phyloP scores from a whole-genome alignment of 1,284 basidiomycete species.

The Pterulicium gracile region DNA sequence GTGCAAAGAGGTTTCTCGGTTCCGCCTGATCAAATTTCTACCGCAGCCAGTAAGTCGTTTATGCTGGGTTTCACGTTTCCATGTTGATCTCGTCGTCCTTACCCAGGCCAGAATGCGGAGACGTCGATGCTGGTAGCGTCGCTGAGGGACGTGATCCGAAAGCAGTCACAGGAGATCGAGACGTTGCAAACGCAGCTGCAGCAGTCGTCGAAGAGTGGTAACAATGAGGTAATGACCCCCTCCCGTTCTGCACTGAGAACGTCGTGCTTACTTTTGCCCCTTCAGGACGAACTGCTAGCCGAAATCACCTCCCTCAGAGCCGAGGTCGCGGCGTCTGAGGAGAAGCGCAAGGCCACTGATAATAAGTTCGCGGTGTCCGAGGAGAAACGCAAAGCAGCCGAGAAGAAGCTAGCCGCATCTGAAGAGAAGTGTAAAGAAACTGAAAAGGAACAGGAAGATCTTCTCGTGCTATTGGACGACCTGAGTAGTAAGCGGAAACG shows the following conservation, averaged over 20 bases:
- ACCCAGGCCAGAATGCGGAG: slow-evolving; percentile 61
- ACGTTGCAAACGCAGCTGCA: slow-evolving; percentile 44
- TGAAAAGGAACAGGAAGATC: slow-evolving; percentile 90
- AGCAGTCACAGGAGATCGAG: slow-evolving; percentile 72
- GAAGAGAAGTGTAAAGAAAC: slow-evolving; percentile 66
- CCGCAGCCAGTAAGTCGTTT: slow-evolving; percentile 38
- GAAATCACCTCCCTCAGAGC: slow-evolving; percentile 7
- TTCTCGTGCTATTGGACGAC: slow-evolving; percentile 91
- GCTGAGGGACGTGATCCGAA: slow-evolving; percentile 69
- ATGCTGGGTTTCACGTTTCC: slow-evolving; percentile 4
- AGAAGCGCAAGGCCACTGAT: slow-evolving; percentile 68
- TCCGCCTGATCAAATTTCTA: slow-evolving; percentile 51
- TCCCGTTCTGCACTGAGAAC: slow-evolving; percentile 8
- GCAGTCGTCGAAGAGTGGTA: slow-evolving; percentile 16
- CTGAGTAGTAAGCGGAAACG: slow-evolving; percentile 73
- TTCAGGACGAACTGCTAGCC: slow-evolving; percentile 14
- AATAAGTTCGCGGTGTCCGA: slow-evolving; percentile 57
- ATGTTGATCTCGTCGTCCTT: neutral
- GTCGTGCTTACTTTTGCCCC: slow-evolving; percentile 6
- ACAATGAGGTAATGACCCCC: slow-evolving; percentile 23
- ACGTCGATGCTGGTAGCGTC: slow-evolving; percentile 71
- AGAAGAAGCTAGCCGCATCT: slow-evolving; percentile 58
- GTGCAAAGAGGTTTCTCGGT: slow-evolving; percentile 56
- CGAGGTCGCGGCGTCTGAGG: slow-evolving; percentile 44
- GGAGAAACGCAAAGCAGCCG: slow-evolving; percentile 64